Conservation (phyloP, 306 rosid species). For the Lablab purpureus region DNA sequence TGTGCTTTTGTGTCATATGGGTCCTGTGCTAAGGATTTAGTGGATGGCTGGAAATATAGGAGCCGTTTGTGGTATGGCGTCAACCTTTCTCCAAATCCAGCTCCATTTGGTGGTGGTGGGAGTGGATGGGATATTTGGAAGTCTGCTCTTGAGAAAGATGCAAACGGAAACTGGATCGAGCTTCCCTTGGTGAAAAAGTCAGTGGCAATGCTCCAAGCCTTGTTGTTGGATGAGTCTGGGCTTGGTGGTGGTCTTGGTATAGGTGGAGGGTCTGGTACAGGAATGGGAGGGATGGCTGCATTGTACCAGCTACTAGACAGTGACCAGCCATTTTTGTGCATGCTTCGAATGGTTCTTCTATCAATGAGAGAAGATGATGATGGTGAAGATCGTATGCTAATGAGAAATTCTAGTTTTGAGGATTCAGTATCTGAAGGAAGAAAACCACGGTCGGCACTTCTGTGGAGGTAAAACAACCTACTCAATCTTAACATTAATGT, state of each 20-base stretch:
- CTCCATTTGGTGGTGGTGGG: constrained; percentile 90
- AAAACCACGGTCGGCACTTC: constrained; percentile 89
- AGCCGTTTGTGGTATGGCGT: constrained; percentile 97
- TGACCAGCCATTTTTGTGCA: constrained; percentile 97
- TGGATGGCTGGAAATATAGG: constrained; percentile 93
- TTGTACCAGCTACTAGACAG: constrained; percentile 96
- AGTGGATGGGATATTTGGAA: constrained; percentile 92
- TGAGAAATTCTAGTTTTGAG: constrained; percentile 68
- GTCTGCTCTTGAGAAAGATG: constrained; percentile 85
- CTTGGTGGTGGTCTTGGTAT: constrained; percentile 99
- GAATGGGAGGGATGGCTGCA: constrained; percentile 99
- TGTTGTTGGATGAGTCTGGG: constrained; percentile 95
- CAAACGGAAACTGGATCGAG: constrained; percentile 85
- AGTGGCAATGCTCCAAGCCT: constrained; percentile 98
- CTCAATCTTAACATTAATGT: constrained; percentile 24
- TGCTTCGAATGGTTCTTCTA: constrained; percentile 98
- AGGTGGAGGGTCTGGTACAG: constrained; percentile 99
- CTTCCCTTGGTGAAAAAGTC: constrained; percentile 93
- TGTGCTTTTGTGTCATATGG: constrained; percentile 98
- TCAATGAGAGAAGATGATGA: constrained; percentile 98
- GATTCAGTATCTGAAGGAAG: constrained; percentile 81
- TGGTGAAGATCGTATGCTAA: constrained; percentile 79
- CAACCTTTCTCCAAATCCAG: constrained; percentile 69
- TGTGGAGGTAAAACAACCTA: constrained; percentile 82
- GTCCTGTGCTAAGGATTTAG: constrained; percentile 81